These are phyloP conservation scores for Clonostachys rosea DNA, from an alignment of 2,329 filamentous ascomycete species.

Conservation along the genomic window DNA sequence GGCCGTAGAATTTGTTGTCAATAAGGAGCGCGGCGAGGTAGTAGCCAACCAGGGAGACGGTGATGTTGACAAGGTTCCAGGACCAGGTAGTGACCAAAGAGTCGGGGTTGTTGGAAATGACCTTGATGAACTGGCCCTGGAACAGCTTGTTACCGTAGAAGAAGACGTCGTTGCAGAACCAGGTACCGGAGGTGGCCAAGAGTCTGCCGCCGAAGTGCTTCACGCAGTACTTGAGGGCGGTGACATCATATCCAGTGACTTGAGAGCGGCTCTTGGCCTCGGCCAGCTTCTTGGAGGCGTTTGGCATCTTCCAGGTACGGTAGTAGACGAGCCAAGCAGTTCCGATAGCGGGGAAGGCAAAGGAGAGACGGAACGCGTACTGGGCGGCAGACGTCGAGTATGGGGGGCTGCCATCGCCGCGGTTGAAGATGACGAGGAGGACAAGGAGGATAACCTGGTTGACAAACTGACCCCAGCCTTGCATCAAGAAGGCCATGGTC, in stretches of 20 bases:
- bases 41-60: constrained; percentile 82
- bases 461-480: constrained; percentile 94
- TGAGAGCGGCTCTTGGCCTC: constrained; percentile 79
- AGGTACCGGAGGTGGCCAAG: constrained; percentile 79
- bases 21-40: constrained; percentile 86
- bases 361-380: constrained; percentile 89
- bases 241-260: constrained; percentile 89
- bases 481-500: constrained; percentile 95
- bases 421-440: constrained; percentile 83
- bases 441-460: constrained; percentile 91
- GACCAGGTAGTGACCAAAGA: constrained; percentile 85
- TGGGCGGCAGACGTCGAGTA: constrained; percentile 77
- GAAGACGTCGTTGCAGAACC: constrained; percentile 98
- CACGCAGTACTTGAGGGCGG: constrained; percentile 75
- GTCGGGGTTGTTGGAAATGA: constrained; percentile 64
- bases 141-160: constrained; percentile 99
- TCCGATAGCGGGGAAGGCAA: constrained; percentile 84
- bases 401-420: constrained; percentile 65
- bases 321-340: constrained; percentile 96
- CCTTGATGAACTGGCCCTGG: constrained; percentile 82
- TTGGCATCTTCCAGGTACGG: constrained; percentile 90
- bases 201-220: constrained; percentile 82
- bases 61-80: constrained; percentile 90
- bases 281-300: constrained; percentile 77
- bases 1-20: constrained; percentile 94